Conservation (phyloP, 805 yeast species). For the Lipomyces japonicus region DNA sequence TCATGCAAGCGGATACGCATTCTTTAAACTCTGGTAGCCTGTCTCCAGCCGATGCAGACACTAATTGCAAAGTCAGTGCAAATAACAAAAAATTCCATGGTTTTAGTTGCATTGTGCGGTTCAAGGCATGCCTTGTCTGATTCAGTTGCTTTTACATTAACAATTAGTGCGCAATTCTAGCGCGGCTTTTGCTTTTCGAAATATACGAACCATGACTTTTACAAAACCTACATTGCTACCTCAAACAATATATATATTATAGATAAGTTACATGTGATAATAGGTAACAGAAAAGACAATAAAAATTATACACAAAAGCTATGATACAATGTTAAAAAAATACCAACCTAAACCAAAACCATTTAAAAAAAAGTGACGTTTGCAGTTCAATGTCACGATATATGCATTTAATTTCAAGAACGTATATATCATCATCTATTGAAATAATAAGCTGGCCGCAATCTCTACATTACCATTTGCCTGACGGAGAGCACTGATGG, state of each 20-base stretch:
- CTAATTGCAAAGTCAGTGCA: conserved; percentile 2
- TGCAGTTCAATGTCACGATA: neutral
- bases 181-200: too few species aligned
- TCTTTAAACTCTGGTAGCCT: conserved; percentile 46
- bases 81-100: neutral
- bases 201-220: too few species aligned
- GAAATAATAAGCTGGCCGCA: conserved; percentile 64
- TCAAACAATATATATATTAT: too few species aligned
- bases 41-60: conserved; percentile 50
- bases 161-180: too few species aligned
- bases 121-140: too few species aligned
- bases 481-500: conserved; percentile 56
- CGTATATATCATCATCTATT: conserved; percentile 1
- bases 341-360: neutral
- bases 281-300: neutral
- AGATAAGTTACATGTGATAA: too few species aligned
- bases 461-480: conserved; percentile 76
- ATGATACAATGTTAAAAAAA: neutral
- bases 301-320: neutral
- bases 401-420: neutral
- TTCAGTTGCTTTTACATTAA: too few species aligned
- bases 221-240: too few species aligned
- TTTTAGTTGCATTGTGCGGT: too few species aligned
- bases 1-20: conserved; percentile 43
- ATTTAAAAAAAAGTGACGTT: neutral